Base-by-base conservation (phyloP, 495 filamentous ascomycete species). In the Lophiostoma macrostomum region DNA sequence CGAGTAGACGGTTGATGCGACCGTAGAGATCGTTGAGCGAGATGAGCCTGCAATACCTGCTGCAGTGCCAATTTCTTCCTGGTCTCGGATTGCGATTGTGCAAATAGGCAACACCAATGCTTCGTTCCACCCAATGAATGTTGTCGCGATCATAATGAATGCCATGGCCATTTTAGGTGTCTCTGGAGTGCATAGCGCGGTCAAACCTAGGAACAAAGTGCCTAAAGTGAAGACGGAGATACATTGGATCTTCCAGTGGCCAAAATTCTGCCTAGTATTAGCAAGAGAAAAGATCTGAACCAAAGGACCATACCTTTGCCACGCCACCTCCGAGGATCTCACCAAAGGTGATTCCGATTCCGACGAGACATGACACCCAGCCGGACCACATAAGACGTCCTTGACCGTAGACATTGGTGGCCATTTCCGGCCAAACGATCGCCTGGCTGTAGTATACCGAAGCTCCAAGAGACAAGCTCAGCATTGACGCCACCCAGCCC, bases 71-170 rank as follows among this genome's bases (percentile, higher is more conserved):
- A 66, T 64, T 18, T 66, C 61, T 16, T 53, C 35, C 43, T 66
- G 64, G 28, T 64, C 52, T 14, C 45, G 40, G 42, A 64, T 49
- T n/a, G 46, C 42, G 42, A 66, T 64, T n/a, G 56, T 59, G 35
- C 56, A 50, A 43, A 53, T 61, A 16, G 56, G 53, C 4, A 63
- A 32, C 10, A 48, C 50, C 23, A 64, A 14, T n/a, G 45, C 50
- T 40, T 63, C 54, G 24, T 63, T 63, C 54, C 60, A 65, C 20
- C 63, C 63, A 24, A 64, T 61, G 47, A 66, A 64, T 8, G 48
- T 48, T 35, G 47, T 53, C 1, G 48, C 58, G 23, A 61, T 34
- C 14, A 51, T 23, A n/a, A 62, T 37, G 18, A 62, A 25, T 37
- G 53, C 53, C 34, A 58, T 58, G 7, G 43, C 34, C 3, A 34